Percentiles rank a stretch among this genome's conserved stretches.
Evolutionary conservation across 2,329 filamentous ascomycete genomes (phyloP).

Genomic region (Fusarium pininemorale): DNA sequence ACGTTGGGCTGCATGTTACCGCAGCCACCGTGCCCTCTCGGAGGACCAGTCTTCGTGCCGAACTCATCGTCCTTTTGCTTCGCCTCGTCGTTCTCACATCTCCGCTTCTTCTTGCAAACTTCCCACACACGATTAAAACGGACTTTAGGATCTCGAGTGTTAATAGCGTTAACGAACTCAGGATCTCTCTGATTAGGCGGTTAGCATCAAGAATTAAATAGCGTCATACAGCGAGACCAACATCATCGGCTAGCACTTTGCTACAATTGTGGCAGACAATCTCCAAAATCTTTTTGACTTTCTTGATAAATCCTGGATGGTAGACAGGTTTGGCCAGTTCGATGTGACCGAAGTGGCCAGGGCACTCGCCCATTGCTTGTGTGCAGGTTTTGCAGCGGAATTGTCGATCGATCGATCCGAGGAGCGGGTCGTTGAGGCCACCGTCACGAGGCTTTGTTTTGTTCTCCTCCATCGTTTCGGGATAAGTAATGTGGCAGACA

Average conservation of each 20-base stretch:
- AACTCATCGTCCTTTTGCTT: conserved; percentile 76
- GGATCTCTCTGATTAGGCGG: conserved; percentile 76
- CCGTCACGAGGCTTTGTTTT: conserved; percentile 89
- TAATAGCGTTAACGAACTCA: conserved; percentile 83
- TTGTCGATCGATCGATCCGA: conserved; percentile 95
- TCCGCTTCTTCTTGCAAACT: conserved; percentile 86
- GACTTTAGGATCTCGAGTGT: conserved; percentile 88
- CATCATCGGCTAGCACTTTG: conserved; percentile 96
- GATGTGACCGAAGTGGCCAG: conserved; percentile 98
- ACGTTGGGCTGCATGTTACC: conserved; percentile 91
- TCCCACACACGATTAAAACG: conserved; percentile 94
- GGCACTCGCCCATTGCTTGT: conserved; percentile 94
- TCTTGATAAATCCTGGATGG: conserved; percentile 95
- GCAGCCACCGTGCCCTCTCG: conserved; percentile 82
- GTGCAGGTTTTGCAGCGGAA: conserved; percentile 97
- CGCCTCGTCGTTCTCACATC: conserved; percentile 82
- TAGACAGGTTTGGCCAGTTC: conserved; percentile 96
- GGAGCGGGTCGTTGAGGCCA: conserved; percentile 93
- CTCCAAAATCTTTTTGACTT: conserved; percentile 99
- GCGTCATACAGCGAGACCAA: conserved; percentile 76
- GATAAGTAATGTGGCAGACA: conserved; percentile 93
- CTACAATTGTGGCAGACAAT: conserved; percentile 99
- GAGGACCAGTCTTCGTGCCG: conserved; percentile 64
- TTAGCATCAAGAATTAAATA: conserved; percentile 69
- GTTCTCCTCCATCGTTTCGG: conserved; percentile 99